These are phyloP conservation scores for Mrakiaceae sp. DNA, from an alignment of 1,284 basidiomycete genomes.

Conservation along the genomic window DNA sequence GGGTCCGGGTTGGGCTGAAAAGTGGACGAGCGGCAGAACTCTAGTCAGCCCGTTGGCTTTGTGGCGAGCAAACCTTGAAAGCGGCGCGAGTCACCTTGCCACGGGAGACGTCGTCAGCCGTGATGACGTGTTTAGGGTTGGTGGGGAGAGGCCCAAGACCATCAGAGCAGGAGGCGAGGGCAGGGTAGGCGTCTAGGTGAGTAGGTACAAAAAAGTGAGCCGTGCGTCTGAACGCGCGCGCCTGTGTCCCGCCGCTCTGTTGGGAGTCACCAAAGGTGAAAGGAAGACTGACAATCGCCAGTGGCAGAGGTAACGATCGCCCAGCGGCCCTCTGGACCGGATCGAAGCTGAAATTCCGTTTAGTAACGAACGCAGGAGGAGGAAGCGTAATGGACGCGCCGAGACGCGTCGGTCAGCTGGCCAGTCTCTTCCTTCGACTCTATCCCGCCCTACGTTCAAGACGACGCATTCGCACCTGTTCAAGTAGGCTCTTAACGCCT, in stretches of 20 bases:
- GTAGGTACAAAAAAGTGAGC: too few relatives aligned
- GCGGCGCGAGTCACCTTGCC: conserved; percentile 4
- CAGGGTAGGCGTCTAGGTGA: not conserved
- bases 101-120: not conserved
- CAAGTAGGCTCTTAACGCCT: conserved; percentile 5
- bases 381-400: too few relatives aligned
- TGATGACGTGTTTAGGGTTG: not conserved
- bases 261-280: not conserved
- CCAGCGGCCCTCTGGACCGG: not conserved
- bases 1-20: conserved; percentile 13
- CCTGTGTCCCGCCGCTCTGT: not conserved
- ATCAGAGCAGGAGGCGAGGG: not conserved
- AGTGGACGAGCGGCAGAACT: not conserved
- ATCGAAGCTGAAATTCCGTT: not conserved
- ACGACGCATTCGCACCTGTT: not conserved
- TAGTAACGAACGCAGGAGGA: too few relatives aligned
- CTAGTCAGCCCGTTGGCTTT: not conserved
- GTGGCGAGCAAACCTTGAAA: not conserved
- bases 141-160: not conserved
- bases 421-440: not conserved
- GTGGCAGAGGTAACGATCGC: conserved; percentile 14
- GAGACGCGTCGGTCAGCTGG: not conserved
- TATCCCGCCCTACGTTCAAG: not conserved
- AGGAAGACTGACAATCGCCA: conserved; percentile 1
- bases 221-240: too few relatives aligned